These are phyloP conservation scores for Tuber borchii DNA, from an alignment of 495 filamentous ascomycete species.

Conservation along the genomic window DNA sequence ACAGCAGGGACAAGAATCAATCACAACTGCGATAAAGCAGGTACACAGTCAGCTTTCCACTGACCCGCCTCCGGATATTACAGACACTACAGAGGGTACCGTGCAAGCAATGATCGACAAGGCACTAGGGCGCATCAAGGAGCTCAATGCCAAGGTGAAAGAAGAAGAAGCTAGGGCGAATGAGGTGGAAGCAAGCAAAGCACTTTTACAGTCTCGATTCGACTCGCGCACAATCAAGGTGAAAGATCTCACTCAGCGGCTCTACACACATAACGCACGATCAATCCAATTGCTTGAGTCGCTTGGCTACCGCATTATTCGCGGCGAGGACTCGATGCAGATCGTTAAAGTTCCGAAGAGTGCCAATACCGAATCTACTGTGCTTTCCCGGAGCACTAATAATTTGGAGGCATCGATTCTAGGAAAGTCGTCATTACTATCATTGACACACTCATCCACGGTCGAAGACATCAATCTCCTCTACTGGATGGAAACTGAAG, in stretches of 20 bases:
- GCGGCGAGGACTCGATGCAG: conserved; percentile 59
- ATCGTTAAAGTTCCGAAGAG: conserved; percentile 64
- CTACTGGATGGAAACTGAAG: conserved; percentile 69
- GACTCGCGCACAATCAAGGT: conserved; percentile 61
- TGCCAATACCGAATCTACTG: conserved; percentile 57
- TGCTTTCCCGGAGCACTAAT: conserved; percentile 49
- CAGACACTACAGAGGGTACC: conserved; percentile 19
- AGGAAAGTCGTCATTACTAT: conserved; percentile 33
- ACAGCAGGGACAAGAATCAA: conserved; percentile 18
- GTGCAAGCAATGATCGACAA: conserved; percentile 29
- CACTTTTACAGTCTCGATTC: conserved; percentile 54
- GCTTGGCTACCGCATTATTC: conserved; percentile 71
- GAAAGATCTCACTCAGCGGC: conserved; percentile 72
- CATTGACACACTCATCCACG: conserved; percentile 39
- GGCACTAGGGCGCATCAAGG: conserved; percentile 39
- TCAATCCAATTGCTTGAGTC: conserved; percentile 72
- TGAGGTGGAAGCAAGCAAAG: conserved; percentile 56
- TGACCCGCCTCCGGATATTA: conserved; percentile 22
- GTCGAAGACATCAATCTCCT: conserved; percentile 60
- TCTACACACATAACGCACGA: conserved; percentile 71
- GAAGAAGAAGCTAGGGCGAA: conserved; percentile 55
- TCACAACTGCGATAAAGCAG: conserved; percentile 44
- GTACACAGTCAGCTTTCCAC: conserved; percentile 22
- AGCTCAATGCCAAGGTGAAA: conserved; percentile 48
- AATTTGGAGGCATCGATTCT: conserved; percentile 27